These are phyloP conservation scores for Inga leiocalycina DNA, from an alignment of 306 rosid species.

Conservation along the genomic window DNA sequence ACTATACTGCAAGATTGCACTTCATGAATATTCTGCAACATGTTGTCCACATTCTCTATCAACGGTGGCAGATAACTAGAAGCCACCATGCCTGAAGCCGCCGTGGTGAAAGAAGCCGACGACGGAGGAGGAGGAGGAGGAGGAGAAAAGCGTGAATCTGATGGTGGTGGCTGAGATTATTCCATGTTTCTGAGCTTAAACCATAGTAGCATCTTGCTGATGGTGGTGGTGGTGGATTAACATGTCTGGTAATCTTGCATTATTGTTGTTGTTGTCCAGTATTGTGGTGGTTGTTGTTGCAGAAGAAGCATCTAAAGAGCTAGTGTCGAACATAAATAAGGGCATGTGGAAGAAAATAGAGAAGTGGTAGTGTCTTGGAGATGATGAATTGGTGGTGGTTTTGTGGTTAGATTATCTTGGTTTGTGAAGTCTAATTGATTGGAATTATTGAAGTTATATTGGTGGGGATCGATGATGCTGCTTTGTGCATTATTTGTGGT, in stretches of 20 bases:
- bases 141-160: conserved; percentile 59
- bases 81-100: conserved; percentile 36
- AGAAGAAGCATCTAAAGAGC: conserved; percentile 43
- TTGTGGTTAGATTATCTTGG: conserved; percentile 54
- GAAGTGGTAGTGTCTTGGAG: conserved; percentile 44
- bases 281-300: not conserved
- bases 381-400: conserved; percentile 34
- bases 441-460: conserved; percentile 46
- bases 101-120: conserved; percentile 31
- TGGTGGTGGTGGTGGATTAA: conserved; percentile 32
- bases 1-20: conserved; percentile 50
- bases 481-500: conserved; percentile 24
- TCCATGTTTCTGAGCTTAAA: conserved; percentile 69
- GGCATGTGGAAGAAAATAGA: conserved; percentile 64
- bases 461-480: conserved; percentile 23
- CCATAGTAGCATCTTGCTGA: conserved; percentile 41
- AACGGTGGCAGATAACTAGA: conserved; percentile 70
- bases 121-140: conserved; percentile 38
- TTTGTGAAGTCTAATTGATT: conserved; percentile 58
- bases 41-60: conserved; percentile 69
- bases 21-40: conserved; percentile 43
- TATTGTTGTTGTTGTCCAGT: conserved; percentile 26
- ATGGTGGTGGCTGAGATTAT: conserved; percentile 57
- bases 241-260: conserved; percentile 39
- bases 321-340: conserved; percentile 81